These are phyloP conservation scores for Mycena rebaudengoi DNA, from an alignment of 768 basidiomycete species.

Conservation along the genomic window DNA sequence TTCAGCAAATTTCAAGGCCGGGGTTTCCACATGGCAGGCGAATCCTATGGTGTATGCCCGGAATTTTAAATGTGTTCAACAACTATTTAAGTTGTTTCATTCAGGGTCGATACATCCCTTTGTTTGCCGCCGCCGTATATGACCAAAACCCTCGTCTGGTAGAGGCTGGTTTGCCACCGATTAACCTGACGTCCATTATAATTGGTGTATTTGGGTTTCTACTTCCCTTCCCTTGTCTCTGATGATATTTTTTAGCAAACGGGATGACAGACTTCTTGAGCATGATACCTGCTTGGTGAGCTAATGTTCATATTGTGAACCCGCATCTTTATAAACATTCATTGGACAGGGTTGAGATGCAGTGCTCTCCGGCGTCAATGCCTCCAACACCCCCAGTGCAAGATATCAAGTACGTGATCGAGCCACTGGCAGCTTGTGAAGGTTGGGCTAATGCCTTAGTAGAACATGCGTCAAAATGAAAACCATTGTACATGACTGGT, in stretches of 20 bases:
- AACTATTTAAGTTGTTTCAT: background rate
- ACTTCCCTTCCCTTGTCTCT: background rate
- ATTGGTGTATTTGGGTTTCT: conserved; percentile 31
- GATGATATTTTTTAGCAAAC: background rate
- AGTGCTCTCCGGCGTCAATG: too few relatives aligned
- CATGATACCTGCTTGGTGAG: too few relatives aligned
- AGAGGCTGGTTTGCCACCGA: conserved; percentile 54
- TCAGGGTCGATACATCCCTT: conserved; percentile 61
- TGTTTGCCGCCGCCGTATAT: conserved; percentile 56
- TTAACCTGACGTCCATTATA: conserved; percentile 58
- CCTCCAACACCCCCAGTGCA: too few relatives aligned
- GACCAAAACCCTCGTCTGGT: conserved; percentile 53
- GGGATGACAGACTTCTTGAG: conserved; percentile 46
- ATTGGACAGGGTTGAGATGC: too few relatives aligned
- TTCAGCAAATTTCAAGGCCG: conserved; percentile 62
- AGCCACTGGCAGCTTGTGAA: too few relatives aligned
- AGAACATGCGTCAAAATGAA: background rate
- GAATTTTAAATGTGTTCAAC: background rate
- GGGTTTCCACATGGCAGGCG: conserved; percentile 51
- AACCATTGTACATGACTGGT: background rate
- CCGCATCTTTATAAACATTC: too few relatives aligned
- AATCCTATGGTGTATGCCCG: conserved; percentile 60
- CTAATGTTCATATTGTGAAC: too few relatives aligned
- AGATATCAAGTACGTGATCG: too few relatives aligned
- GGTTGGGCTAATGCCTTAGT: too few relatives aligned